Conservation (phyloP, 257 asterid species). For the Salvia rosmarinus region DNA sequence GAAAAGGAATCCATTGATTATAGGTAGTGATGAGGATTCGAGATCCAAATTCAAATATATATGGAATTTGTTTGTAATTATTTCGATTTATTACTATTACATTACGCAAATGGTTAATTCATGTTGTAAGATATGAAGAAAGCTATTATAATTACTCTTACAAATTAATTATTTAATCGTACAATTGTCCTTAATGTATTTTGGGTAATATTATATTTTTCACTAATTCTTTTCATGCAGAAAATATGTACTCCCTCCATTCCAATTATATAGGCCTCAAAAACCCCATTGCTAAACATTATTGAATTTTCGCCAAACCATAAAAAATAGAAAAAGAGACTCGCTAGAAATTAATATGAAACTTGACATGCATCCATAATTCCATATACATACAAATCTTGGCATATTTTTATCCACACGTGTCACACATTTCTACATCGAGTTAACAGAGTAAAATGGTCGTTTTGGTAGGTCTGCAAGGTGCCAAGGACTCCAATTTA, state of each 20-base stretch:
- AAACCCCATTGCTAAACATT: too few relatives aligned
- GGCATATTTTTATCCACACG: slow-evolving; percentile 31
- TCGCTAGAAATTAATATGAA: background rate
- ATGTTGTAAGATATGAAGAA: background rate
- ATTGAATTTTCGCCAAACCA: background rate
- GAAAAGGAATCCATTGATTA: background rate
- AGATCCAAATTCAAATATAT: background rate
- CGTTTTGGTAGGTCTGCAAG: background rate
- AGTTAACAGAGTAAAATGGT: background rate
- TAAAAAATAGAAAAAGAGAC: too few relatives aligned
- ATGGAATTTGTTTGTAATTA: background rate
- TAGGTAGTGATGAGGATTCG: background rate
- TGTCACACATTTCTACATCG: slow-evolving; percentile 10
- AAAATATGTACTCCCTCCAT: too few relatives aligned
- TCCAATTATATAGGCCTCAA: too few relatives aligned
- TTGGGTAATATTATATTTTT: too few relatives aligned
- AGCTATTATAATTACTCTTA: background rate
- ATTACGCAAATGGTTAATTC: background rate
- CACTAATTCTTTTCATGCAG: too few relatives aligned
- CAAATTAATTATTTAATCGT: too few relatives aligned
- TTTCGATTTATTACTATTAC: too few relatives aligned
- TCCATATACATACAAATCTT: slow-evolving; percentile 36
- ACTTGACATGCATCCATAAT: slow-evolving; percentile 14
- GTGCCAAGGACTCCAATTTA: slow-evolving; percentile 35
- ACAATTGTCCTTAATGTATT: too few relatives aligned